A percentile compares a stretch with the other conserved stretches of the same genome.
Evolutionary conservation across 2,329 filamentous ascomycete genomes (phyloP).

Genomic region (Hymenoscyphus fraxineus): DNA sequence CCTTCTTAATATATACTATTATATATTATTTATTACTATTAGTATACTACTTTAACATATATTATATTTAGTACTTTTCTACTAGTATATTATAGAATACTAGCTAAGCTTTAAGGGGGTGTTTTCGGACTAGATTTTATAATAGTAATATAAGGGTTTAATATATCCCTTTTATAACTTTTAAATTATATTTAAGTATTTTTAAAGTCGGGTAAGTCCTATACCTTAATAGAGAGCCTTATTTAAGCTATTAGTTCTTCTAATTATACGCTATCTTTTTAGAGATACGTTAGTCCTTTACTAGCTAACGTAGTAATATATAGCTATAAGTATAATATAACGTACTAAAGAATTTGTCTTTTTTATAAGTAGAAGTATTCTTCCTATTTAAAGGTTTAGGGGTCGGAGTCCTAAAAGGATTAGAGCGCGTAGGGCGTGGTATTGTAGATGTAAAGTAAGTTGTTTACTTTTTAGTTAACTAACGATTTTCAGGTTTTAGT

Average conservation of each 20-base stretch:
- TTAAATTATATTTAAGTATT: not conserved
- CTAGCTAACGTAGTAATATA: not conserved
- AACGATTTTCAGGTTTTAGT: not conserved
- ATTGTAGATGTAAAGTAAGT: not conserved
- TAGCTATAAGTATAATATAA: not conserved
- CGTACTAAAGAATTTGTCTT: not conserved
- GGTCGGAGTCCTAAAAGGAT: not conserved
- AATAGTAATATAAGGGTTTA: not conserved
- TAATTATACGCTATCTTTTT: not conserved
- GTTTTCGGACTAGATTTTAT: not conserved
- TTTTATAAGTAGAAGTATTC: not conserved
- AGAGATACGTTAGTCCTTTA: not conserved
- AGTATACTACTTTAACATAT: not conserved
- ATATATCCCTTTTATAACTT: not conserved
- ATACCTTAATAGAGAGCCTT: not conserved
- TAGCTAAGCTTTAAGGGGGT: not conserved
- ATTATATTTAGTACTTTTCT: not conserved
- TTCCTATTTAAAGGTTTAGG: not conserved
- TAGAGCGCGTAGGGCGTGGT: not conserved
- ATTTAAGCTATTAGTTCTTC: not conserved
- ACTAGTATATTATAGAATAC: not conserved
- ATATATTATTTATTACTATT: not conserved
- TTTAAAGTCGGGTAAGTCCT: not conserved
- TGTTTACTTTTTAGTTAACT: not conserved
- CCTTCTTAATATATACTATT: not conserved